A percentile compares a stretch with the other conserved stretches of the same genome.
Conservation (phyloP, 1,139 yeast genomes). For the Yamadazyma siamensis region DNA sequence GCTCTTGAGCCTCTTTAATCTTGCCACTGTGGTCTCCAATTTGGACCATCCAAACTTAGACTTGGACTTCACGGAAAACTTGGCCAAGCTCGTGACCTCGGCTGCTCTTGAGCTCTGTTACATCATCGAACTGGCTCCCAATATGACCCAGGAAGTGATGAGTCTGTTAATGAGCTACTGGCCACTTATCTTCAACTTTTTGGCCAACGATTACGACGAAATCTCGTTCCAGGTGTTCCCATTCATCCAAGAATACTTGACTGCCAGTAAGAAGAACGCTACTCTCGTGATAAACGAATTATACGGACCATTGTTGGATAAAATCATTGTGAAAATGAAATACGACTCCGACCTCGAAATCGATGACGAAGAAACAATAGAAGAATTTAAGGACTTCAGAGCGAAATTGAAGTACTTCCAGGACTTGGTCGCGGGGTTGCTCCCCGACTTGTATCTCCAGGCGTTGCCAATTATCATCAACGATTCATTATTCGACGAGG, state of each 20-base stretch:
- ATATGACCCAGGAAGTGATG: conserved; percentile 41
- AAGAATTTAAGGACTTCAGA: conserved; percentile 78
- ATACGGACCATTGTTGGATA: conserved; percentile 60
- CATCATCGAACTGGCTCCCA: conserved; percentile 50
- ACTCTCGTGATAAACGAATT: conserved; percentile 41
- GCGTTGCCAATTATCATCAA: conserved; percentile 66
- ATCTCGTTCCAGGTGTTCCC: conserved; percentile 81
- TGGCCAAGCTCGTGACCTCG: conserved; percentile 71
- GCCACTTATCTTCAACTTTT: conserved; percentile 69
- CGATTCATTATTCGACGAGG: conserved; percentile 44
- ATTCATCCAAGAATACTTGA: conserved; percentile 69
- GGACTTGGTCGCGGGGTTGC: conserved; percentile 76
- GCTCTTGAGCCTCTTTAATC: conserved; percentile 63
- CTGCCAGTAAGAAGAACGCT: conserved; percentile 60
- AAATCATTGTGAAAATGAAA: conserved; percentile 73
- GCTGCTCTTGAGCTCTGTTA: conserved; percentile 73
- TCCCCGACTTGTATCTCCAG: conserved; percentile 69
- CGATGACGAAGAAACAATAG: conserved; percentile 57
- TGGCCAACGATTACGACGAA: conserved; percentile 84
- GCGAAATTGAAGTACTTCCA: conserved; percentile 72
- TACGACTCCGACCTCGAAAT: conserved; percentile 78
- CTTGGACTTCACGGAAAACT: conserved; percentile 70
- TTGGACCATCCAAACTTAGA: conserved; percentile 4
- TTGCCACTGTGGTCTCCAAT: conserved; percentile 48
- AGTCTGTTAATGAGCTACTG: conserved; percentile 44